These are phyloP conservation scores for Nicotiana attenuata DNA, from an alignment of 257 asterid genomes.

Conservation along the genomic window DNA sequence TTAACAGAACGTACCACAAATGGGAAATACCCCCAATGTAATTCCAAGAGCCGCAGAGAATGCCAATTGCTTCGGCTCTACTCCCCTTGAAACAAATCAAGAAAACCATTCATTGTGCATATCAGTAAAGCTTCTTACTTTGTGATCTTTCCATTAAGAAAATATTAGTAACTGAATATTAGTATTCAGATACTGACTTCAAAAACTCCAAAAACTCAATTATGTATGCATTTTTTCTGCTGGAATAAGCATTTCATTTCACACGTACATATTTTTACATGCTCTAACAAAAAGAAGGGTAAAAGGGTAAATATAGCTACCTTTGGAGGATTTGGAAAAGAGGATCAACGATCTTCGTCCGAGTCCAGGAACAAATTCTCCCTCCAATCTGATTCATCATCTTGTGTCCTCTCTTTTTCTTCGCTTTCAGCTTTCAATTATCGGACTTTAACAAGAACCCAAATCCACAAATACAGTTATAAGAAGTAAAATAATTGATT, in stretches of 20 bases:
- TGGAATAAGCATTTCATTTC: not conserved
- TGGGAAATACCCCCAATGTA: slow-evolving; percentile 84
- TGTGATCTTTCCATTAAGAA: not conserved
- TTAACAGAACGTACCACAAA: slow-evolving; percentile 50
- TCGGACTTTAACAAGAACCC: not conserved
- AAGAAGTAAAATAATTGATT: not conserved
- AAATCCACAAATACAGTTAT: not conserved
- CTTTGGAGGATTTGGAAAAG: slow-evolving; percentile 74
- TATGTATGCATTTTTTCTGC: not conserved
- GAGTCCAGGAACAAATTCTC: slow-evolving; percentile 54
- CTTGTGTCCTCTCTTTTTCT: not conserved
- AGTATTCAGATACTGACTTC: not conserved
- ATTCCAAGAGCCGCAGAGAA: slow-evolving; percentile 83
- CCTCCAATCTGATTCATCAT: slow-evolving; percentile 35
- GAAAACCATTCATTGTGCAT: not conserved
- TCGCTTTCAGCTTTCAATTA: not conserved
- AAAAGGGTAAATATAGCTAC: slow-evolving; percentile 19
- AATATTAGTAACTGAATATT: not conserved
- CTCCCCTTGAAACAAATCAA: slow-evolving; percentile 48
- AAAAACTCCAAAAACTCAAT: not conserved
- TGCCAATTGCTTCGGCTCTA: slow-evolving; percentile 87
- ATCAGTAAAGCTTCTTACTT: not conserved
- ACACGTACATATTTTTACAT: not conserved
- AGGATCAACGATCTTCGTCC: slow-evolving; percentile 57
- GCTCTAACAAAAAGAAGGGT: not conserved